phyloP scores from a whole-genome alignment of 78 protist genomes.

The Dictyostelium brefeldianum region DNA sequence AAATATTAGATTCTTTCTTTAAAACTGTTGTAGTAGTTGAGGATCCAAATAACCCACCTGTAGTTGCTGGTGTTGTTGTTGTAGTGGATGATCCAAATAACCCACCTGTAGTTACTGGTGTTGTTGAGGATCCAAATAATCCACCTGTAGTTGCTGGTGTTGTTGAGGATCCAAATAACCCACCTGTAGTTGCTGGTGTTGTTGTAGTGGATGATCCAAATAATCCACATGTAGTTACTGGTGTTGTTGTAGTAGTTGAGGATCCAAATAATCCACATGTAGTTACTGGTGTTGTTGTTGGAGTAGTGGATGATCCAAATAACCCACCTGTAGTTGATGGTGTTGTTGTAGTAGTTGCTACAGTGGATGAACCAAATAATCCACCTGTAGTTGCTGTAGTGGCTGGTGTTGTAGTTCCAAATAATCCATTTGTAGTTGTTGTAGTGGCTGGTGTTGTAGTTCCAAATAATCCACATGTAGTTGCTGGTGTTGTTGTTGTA shows the following conservation, averaged over 20 bases:
- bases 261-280: not conserved
- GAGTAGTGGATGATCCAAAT: not conserved
- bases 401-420: not conserved
- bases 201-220: not conserved
- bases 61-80: not conserved
- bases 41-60: not conserved
- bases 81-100: not conserved
- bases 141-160: slow-evolving; percentile 6
- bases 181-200: not conserved
- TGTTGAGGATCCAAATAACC: not conserved
- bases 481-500: not conserved
- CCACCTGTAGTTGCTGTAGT: not conserved
- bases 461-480: not conserved
- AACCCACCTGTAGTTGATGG: not conserved
- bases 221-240: not conserved
- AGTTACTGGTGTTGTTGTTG: not conserved
- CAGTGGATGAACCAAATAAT: not conserved
- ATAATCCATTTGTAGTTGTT: not conserved
- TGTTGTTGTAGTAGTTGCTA: not conserved
- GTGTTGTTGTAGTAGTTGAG: not conserved
- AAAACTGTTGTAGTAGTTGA: not conserved
- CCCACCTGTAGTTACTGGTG: not conserved
- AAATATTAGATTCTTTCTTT: no score
- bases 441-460: not conserved
- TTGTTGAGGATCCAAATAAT: slow-evolving; percentile 2